Evolutionary conservation across 2,329 filamentous ascomycete species (phyloP).

Genomic region (Aspergillus terreus): DNA sequence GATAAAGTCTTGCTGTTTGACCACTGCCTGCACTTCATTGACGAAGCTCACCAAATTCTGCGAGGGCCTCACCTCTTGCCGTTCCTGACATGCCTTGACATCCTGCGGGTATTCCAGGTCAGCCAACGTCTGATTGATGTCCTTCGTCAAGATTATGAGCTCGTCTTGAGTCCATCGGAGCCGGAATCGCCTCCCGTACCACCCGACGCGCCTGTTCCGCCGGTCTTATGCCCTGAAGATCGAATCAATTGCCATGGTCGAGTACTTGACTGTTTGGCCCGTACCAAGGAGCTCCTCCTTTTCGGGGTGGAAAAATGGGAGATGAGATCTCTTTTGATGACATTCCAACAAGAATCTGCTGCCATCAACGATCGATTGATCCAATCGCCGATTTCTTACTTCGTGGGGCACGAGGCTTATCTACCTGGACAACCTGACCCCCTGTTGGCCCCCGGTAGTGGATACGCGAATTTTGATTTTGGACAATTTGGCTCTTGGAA

Average conservation of each 20-base stretch:
- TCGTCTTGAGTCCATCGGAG: constrained; percentile 31
- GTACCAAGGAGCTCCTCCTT: constrained; percentile 30
- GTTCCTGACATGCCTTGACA: constrained; percentile 83
- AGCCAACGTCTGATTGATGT: constrained; percentile 56
- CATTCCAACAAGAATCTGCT: constrained; percentile 30
- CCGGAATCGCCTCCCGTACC: constrained; percentile 27
- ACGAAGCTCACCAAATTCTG: constrained; percentile 67
- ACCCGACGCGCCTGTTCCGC: constrained; percentile 29
- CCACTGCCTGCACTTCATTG: constrained; percentile 76
- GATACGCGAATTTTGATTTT: constrained; percentile 11
- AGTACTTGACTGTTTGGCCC: constrained; percentile 29
- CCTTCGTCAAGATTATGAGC: constrained; percentile 51
- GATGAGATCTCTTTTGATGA: constrained; percentile 23
- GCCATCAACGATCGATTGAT: constrained; percentile 23
- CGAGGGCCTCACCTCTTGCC: constrained; percentile 57
- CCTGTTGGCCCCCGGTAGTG: constrained; percentile 4
- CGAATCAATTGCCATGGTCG: constrained; percentile 32
- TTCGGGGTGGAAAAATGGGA: constrained; percentile 35
- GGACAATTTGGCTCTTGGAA: constrained; percentile 6
- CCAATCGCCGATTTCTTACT: constrained; percentile 20
- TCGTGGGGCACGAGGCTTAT: constrained; percentile 12
- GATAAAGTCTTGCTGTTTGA: constrained; percentile 81
- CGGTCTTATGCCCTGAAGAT: constrained; percentile 27
- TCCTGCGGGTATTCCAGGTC: constrained; percentile 74
- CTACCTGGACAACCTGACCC: constrained; percentile 10